Evolutionary conservation across 768 basidiomycete genomes (phyloP).

Genomic region (Termitomyces sp.): DNA sequence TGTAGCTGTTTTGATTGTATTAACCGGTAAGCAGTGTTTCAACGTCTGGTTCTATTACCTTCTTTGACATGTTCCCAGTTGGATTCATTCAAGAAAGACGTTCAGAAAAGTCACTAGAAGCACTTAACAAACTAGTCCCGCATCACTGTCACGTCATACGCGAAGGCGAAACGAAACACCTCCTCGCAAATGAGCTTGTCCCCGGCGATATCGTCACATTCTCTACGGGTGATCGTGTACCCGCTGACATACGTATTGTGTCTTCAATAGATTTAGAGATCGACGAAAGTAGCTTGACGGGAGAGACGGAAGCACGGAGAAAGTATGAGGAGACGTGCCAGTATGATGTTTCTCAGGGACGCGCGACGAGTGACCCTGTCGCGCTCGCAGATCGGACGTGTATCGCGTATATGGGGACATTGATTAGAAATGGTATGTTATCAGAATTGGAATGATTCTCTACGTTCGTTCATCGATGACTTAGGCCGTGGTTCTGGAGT

Average conservation of each 20-base stretch:
- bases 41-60: not conserved
- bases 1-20: constrained; percentile 85
- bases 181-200: constrained; percentile 96
- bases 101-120: constrained; percentile 92
- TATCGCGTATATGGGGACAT: constrained; percentile 93
- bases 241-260: constrained; percentile 85
- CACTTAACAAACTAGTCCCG: constrained; percentile 93
- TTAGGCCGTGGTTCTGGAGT: constrained; percentile 78
- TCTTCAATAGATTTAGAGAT: constrained; percentile 85
- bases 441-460: not conserved
- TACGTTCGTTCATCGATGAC: not conserved
- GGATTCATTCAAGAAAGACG: constrained; percentile 95
- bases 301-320: constrained; percentile 78
- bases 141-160: constrained; percentile 93
- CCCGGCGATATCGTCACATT: constrained; percentile 92
- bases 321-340: constrained; percentile 59
- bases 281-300: constrained; percentile 93
- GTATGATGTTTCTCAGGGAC: constrained; percentile 27
- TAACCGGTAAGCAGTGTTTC: constrained; percentile 61
- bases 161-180: constrained; percentile 63
- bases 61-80: constrained; percentile 35
- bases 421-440: constrained; percentile 80
- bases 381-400: constrained; percentile 82
- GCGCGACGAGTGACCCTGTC: constrained; percentile 29
- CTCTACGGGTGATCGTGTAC: constrained; percentile 87